Percentiles rank a stretch among this genome's conserved stretches.
Conservation (phyloP, 108 stramenopile genomes). For the Cyclotella atomus region DNA sequence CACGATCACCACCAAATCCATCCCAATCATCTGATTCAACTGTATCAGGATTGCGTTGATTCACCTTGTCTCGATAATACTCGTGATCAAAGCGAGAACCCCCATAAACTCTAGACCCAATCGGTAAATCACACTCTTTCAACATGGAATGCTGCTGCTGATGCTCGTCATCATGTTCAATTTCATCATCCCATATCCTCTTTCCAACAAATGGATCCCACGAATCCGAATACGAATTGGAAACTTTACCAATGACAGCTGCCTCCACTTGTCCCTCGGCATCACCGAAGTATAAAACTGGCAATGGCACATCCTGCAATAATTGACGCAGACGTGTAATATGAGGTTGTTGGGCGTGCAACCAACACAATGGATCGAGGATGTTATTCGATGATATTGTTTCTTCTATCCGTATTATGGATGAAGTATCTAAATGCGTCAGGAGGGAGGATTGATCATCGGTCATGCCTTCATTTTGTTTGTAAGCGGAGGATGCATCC, state of each 20-base stretch:
- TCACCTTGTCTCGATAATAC: conserved; percentile 25
- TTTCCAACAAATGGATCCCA: conserved; percentile 56
- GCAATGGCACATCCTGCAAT: conserved; percentile 3
- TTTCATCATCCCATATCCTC: conserved; percentile 53
- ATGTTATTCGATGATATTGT: conserved; percentile 49
- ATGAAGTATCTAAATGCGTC: conserved; percentile 12
- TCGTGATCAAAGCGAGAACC: conserved; percentile 73
- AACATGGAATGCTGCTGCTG: conserved; percentile 22
- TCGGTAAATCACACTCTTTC: conserved; percentile 49
- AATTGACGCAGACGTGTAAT: conserved; percentile 15
- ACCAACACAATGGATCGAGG: conserved; percentile 72
- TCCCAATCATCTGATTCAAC: conserved; percentile 65
- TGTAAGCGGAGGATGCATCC: neutral
- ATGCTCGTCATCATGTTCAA: conserved; percentile 12
- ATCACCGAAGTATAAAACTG: conserved; percentile 64
- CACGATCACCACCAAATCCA: conserved; percentile 63
- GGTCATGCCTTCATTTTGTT: neutral
- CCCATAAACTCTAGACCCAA: conserved; percentile 61
- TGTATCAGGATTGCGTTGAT: neutral
- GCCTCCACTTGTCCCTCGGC: conserved; percentile 67
- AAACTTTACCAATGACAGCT: conserved; percentile 50
- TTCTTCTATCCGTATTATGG: conserved; percentile 59
- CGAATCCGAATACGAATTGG: conserved; percentile 38
- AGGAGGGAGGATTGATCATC: conserved; percentile 18
- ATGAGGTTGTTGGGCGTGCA: conserved; percentile 55